Conservation (phyloP, 208 protist species). For the Paratrypanosoma confusum region DNA sequence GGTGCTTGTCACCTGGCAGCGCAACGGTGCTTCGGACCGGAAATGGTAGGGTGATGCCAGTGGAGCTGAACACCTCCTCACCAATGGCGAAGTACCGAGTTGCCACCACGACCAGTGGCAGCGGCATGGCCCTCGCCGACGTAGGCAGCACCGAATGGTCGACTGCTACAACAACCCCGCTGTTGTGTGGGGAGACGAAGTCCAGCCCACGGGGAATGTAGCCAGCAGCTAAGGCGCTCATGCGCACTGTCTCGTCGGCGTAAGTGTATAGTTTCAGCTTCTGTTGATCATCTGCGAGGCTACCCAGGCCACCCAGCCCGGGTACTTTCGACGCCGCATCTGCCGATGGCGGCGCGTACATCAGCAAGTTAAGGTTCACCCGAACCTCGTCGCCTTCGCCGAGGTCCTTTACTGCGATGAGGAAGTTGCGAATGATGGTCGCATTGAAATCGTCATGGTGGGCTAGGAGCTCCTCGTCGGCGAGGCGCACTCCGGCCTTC, state of each 20-base stretch:
- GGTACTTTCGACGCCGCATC: slow-evolving; percentile 22
- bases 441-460: slow-evolving; percentile 55
- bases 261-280: slow-evolving; percentile 58
- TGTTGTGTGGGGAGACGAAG: slow-evolving; percentile 26
- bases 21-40: slow-evolving; percentile 69
- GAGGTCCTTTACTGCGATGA: slow-evolving; percentile 43
- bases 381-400: slow-evolving; percentile 25
- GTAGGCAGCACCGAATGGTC: too few relatives aligned
- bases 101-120: slow-evolving; percentile 21
- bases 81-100: slow-evolving; percentile 20
- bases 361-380: slow-evolving; percentile 55
- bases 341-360: too few relatives aligned
- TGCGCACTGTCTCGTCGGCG: slow-evolving; percentile 69
- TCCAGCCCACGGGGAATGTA: slow-evolving; percentile 51
- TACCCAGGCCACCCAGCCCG: slow-evolving; percentile 48
- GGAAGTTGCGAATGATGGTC: slow-evolving; percentile 65
- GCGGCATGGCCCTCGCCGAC: too few relatives aligned
- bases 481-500: slow-evolving; percentile 29
- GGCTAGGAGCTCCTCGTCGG: slow-evolving; percentile 26
- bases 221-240: slow-evolving; percentile 49
- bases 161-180: too few relatives aligned
- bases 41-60: slow-evolving; percentile 62
- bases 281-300: too few relatives aligned
- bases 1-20: slow-evolving; percentile 50
- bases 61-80: slow-evolving; percentile 48